A percentile compares a stretch with the other conserved stretches of the same genome.
Conservation (phyloP, 1,139 yeast species). For the Scheffersomyces quercinus region DNA sequence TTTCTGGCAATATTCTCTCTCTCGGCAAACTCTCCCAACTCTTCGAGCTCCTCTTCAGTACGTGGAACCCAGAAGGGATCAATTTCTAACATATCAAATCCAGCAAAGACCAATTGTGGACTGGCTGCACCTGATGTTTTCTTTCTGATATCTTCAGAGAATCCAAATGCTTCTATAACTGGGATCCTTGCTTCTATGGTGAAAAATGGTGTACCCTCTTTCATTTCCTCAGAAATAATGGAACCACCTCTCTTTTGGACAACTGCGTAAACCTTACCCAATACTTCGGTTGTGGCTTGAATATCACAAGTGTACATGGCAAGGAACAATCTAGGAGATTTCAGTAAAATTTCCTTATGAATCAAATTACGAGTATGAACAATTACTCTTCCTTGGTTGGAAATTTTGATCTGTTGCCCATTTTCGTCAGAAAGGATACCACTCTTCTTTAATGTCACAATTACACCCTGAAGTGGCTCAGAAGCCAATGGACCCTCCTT, state of each 20-base stretch:
- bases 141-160: slow-evolving; percentile 91
- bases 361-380: slow-evolving; percentile 74
- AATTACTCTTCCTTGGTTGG: slow-evolving; percentile 59
- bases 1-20: slow-evolving; percentile 85
- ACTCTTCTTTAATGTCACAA: slow-evolving; percentile 46
- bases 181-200: slow-evolving; percentile 85
- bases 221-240: slow-evolving; percentile 89
- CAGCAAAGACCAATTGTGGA: slow-evolving; percentile 90
- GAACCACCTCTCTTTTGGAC: slow-evolving; percentile 86
- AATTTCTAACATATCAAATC: slow-evolving; percentile 80
- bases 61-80: slow-evolving; percentile 99
- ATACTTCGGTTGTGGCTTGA: slow-evolving; percentile 91
- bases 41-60: slow-evolving; percentile 94
- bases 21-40: slow-evolving; percentile 89
- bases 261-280: slow-evolving; percentile 94
- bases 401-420: slow-evolving; percentile 23
- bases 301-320: slow-evolving; percentile 95
- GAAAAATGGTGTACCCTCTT: slow-evolving; percentile 97
- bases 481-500: slow-evolving; percentile 85
- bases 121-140: slow-evolving; percentile 96
- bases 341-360: slow-evolving; percentile 65
- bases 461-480: slow-evolving; percentile 85
- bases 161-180: slow-evolving; percentile 95
- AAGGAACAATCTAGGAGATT: slow-evolving; percentile 86
- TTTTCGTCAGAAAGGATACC: slow-evolving; percentile 24